Base-by-base conservation (phyloP, 1,284 basidiomycete species). In the Hypsizygus ulmarius region DNA sequence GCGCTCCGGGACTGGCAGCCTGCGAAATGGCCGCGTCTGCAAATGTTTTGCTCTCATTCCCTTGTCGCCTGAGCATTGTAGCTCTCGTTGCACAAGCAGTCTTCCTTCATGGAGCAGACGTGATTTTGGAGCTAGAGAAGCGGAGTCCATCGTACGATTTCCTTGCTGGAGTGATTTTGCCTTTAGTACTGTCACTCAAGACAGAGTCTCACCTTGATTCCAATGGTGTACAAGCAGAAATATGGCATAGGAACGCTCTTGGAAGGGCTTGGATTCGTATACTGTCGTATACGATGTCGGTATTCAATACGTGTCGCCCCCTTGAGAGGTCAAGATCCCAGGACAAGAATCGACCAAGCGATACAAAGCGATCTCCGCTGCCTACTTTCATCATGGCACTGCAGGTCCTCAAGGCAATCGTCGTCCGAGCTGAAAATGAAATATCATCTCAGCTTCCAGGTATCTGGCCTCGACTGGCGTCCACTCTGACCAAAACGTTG, bases 361-460 rank as follows among this genome's bases (percentile, higher is more conserved):
- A 58, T n/a, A 50, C 60, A 3, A 50, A 57, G 46, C 61, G 64
- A 33, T 66, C 70, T 33, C 68, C 71, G 8, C 65, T 79, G 1
- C 73, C 77, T 34, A 72, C 71, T 0, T 69, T 84, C 21, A 67
- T 80, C 29, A 69, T 82, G 1, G 74, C 79, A 0, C 58, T 90
- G 6, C 87, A 90, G 61, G 74, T 86, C 14, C 65, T 91, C 57
- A 91, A 91, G 62, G 66, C 82, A 32, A 76, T 90, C 51, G 56
- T 84, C 11, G 66, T 89, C 39, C 80, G 85, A 7, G 87, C 81
- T 1, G 77, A 77, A 45, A 65, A 70, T 14, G 84, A 86, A 45
- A 65, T 87, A n/a, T 79, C 79, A 1, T 59, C 63, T 0, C 63
- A 67, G 21, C 58, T 80, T 9, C 77, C 81, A 14, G 77, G 75